Evolutionary conservation across 805 yeast genomes (phyloP), one percentile per base, ranked within the genome.

Genomic region (Yueomyces sp.): DNA sequence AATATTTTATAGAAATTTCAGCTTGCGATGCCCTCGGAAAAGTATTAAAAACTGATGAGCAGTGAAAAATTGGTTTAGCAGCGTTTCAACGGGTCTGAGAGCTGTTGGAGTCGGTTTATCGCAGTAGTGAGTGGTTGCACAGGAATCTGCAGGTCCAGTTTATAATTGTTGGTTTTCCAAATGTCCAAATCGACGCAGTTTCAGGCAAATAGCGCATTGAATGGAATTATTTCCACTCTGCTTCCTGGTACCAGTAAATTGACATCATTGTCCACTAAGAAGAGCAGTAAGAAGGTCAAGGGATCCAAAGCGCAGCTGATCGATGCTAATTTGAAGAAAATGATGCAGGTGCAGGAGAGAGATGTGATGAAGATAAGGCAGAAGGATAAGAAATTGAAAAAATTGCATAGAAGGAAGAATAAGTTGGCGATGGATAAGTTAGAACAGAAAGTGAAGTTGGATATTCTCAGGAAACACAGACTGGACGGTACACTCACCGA

Each of bases 141-240:
- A 19, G 19, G 19, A 19, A 19, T 19, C 19, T 19, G 19, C 19
- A 19, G 19, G 19, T 19, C 19, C 19, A 19, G 19, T 19, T 19
- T 19, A 19, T 19, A 19, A 19, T 19, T 19, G 19, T 19, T 19
- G 19, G 19, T 19, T 19, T 19, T 19, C 19, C 19, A 19, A 19
- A 19, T 6, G 9, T 56, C 66, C 3, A 54, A 55, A 19, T 42
- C 57, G 3, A 56, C 70, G 5, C 59, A 64, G 43, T 40, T 53
- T 9, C 68, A 65, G 44, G 69, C 73, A 0, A 59, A 60, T 26
- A 45, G 52, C 7, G 67, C 72, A 0, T 70, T 73, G n/a, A 68
- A 67, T 48, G 63, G 60, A 44, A 59, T 74, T 7, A 50, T 69
- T 30, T 53, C 60, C 31, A 48, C 49, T 7, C 51, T 68, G 5